Base-by-base conservation (phyloP, 192 early-diverging fungal genomes). In the Umbelopsis ramanniana region DNA sequence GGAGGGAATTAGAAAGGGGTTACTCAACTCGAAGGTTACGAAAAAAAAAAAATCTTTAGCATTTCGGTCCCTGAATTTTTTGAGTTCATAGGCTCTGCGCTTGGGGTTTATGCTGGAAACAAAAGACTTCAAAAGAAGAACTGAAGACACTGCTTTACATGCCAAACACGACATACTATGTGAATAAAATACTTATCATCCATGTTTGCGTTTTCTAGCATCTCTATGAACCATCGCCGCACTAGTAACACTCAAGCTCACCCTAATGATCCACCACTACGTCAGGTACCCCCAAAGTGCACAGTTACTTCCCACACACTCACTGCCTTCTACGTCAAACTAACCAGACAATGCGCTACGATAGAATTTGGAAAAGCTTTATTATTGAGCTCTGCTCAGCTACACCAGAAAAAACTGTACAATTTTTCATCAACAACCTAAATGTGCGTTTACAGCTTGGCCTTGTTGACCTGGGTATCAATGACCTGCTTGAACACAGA, bases 391-490 rank as follows among this genome's bases (percentile, higher is more conserved):
- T 35, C 26, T 38, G 57, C 57, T 63, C 57, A 17, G 33, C 33
- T 63, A 29, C 14, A 29, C 53, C 53, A 54, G 26, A 54, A 43
- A 43, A 12, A 43, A 7, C 40, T 54, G 53, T 54, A 54, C 53
- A 37, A 63, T 63, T 37, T 29, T 63, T 63, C 29, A 37, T 63
- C 14, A 37, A 63, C 33, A 63, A 35, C 22, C 6, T 37, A 35
- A n/a, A 37, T 19, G 26, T 29, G 24, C 67, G 54, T 83, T 81
- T 88, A 89, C 46, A 90, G 79, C 81, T 90, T 92, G 70, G 89
- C 85, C 68, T 77, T 82, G 11, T 85, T 68, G 77, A 77, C 82
- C 74, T 84, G 79, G 47, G 57, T 66, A 63, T 57, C 57, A 38
- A 66, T 72, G 54, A 79, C 78, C 70, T 79, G 77, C 75, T 89